phyloP scores from a whole-genome alignment of 306 rosid genomes.

The Senna siamea region DNA sequence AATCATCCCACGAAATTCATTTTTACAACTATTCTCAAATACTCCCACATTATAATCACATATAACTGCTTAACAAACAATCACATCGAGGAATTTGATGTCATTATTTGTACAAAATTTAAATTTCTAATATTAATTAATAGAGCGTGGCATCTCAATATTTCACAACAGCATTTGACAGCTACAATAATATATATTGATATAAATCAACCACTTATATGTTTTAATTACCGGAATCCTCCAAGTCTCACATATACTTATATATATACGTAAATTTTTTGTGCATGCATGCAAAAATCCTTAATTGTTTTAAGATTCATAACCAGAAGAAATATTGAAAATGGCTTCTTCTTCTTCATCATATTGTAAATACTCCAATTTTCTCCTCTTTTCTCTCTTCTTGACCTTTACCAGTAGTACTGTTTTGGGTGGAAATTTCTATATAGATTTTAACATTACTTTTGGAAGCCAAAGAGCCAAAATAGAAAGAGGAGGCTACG shows the following conservation, averaged over 20 bases:
- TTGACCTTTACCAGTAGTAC: background rate
- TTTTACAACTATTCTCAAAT: too few species aligned
- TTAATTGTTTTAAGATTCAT: background rate
- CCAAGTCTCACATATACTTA: background rate
- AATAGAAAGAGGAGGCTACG: constrained; percentile 39
- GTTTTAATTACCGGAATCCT: background rate
- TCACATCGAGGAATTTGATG: too few species aligned
- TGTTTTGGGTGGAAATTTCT: constrained; percentile 39
- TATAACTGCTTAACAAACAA: too few species aligned
- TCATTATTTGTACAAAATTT: too few species aligned
- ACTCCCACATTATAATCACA: too few species aligned
- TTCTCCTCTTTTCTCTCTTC: constrained; percentile 23
- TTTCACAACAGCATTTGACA: too few species aligned
- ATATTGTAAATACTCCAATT: background rate
- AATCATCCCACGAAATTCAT: too few species aligned
- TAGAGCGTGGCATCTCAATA: too few species aligned
- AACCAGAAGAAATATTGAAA: background rate
- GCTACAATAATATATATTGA: too few species aligned
- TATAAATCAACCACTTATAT: too few species aligned
- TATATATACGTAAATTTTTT: background rate
- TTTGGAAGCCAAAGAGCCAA: constrained; percentile 39
- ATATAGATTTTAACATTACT: constrained; percentile 36
- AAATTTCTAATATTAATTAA: too few species aligned
- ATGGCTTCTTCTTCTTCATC: constrained; percentile 31
- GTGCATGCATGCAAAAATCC: background rate